These are phyloP conservation scores for Beauveria scarabaeidicola DNA, from an alignment of 2,329 filamentous ascomycete species.

Conservation along the genomic window DNA sequence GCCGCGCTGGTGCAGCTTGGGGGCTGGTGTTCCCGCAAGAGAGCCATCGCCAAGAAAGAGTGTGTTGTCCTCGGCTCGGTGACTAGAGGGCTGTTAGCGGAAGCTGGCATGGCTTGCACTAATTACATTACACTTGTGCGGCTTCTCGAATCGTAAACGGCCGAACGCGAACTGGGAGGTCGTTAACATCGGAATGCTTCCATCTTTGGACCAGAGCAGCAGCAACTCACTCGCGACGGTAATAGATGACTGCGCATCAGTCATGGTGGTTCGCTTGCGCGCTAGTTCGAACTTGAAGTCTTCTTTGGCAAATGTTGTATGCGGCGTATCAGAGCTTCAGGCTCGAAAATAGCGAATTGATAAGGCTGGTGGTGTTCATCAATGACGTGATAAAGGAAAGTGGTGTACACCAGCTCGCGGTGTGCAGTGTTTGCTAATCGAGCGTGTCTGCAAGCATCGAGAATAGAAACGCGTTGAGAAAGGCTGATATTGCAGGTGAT, in stretches of 20 bases:
- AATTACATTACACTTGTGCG: slow-evolving; percentile 62
- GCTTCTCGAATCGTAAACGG: slow-evolving; percentile 84
- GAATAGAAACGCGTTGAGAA: not conserved
- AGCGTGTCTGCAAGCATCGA: not conserved
- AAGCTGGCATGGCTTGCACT: not conserved
- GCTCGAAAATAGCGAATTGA: not conserved
- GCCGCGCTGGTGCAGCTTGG: slow-evolving; percentile 77
- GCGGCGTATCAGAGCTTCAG: not conserved
- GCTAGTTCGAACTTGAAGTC: not conserved
- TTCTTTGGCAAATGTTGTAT: not conserved
- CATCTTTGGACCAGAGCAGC: not conserved
- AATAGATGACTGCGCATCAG: slow-evolving; percentile 40
- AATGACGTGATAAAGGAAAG: not conserved
- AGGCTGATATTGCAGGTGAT: not conserved
- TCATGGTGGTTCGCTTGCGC: not conserved
- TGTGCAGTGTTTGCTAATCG: slow-evolving; percentile 5
- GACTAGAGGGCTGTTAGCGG: slow-evolving; percentile 28
- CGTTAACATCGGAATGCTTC: slow-evolving; percentile 20
- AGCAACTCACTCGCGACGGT: slow-evolving; percentile 43
- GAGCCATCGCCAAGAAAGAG: slow-evolving; percentile 96
- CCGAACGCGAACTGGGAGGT: slow-evolving; percentile 52
- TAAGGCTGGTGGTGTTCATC: not conserved
- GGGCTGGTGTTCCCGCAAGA: slow-evolving; percentile 74
- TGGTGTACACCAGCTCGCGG: not conserved
- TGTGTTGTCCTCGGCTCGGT: slow-evolving; percentile 70